Percentiles rank a stretch among this genome's conserved stretches.
Evolutionary conservation across 176 grass and related monocot genomes (phyloP).

Genomic region (Carex cristatella): DNA sequence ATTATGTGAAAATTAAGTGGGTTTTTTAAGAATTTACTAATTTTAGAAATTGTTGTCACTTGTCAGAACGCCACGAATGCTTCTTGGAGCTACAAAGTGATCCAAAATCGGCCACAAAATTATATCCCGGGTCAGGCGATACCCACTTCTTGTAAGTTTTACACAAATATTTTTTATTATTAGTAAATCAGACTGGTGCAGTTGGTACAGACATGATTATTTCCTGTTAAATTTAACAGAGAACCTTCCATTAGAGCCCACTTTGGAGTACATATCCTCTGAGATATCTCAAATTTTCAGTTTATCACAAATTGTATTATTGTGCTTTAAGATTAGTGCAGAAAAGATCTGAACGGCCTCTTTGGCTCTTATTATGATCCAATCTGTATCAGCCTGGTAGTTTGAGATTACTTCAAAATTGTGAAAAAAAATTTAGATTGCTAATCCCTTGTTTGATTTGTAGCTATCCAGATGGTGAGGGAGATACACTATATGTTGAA

Average conservation of each 20-base stretch:
- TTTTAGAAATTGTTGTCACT: slow-evolving; percentile 20
- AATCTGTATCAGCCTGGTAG: neutral
- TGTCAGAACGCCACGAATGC: slow-evolving; percentile 66
- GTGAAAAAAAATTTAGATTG: too few relatives aligned
- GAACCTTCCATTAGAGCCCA: neutral
- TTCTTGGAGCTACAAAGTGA: slow-evolving; percentile 67
- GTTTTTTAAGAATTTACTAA: slow-evolving; percentile 20
- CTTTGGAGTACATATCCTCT: neutral
- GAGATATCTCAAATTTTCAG: too few relatives aligned
- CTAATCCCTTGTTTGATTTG: slow-evolving; percentile 19
- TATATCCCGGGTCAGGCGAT: slow-evolving; percentile 84
- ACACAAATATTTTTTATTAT: neutral
- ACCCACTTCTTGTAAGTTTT: slow-evolving; percentile 87
- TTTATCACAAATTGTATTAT: too few relatives aligned
- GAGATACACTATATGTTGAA: slow-evolving; percentile 67
- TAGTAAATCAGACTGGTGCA: neutral
- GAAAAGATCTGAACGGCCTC: too few relatives aligned
- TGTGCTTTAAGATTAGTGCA: too few relatives aligned
- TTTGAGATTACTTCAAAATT: neutral
- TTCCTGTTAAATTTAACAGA: neutral
- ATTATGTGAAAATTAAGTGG: neutral
- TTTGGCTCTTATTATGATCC: neutral
- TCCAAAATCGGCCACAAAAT: slow-evolving; percentile 13
- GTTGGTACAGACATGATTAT: neutral
- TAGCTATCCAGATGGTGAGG: slow-evolving; percentile 72